Conservation (phyloP, 2,329 filamentous ascomycete species). For the Colletotrichum shisoi region DNA sequence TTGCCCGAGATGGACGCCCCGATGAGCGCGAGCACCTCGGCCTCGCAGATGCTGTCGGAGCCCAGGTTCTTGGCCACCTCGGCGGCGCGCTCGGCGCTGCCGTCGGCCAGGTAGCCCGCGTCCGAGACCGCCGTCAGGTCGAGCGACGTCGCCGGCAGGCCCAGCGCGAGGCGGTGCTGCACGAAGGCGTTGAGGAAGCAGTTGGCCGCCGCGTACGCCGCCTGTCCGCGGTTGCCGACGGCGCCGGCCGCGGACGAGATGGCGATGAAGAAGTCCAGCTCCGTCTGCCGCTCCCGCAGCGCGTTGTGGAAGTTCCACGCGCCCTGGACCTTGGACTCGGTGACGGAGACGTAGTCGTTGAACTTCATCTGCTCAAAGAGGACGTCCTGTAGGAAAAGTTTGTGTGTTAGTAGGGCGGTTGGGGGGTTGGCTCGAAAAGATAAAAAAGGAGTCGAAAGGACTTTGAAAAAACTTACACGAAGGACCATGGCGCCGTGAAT, state of each 20-base stretch:
- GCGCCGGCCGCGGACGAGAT: constrained; percentile 63
- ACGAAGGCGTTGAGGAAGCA: constrained; percentile 56
- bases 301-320: constrained; percentile 63
- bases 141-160: constrained; percentile 57
- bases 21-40: constrained; percentile 63
- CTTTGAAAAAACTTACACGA: constrained; percentile 35
- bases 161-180: constrained; percentile 51
- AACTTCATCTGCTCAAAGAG: constrained; percentile 63
- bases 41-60: constrained; percentile 59
- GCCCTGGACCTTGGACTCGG: constrained; percentile 61
- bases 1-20: constrained; percentile 59
- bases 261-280: constrained; percentile 62
- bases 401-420: no score
- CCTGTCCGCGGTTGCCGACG: constrained; percentile 61
- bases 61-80: constrained; percentile 60
- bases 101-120: constrained; percentile 60
- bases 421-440: no score
- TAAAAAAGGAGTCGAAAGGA: no score
- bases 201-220: constrained; percentile 62
- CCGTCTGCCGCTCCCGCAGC: constrained; percentile 45
- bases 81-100: constrained; percentile 51
- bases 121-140: constrained; percentile 63
- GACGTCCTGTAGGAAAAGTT: constrained; percentile 49
- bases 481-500: constrained; percentile 58
- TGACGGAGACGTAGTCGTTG: constrained; percentile 57